Evolutionary conservation across 768 basidiomycete genomes (phyloP), one percentile per base, ranked within the genome.

Genomic region (Rhizopogon vinicolor): DNA sequence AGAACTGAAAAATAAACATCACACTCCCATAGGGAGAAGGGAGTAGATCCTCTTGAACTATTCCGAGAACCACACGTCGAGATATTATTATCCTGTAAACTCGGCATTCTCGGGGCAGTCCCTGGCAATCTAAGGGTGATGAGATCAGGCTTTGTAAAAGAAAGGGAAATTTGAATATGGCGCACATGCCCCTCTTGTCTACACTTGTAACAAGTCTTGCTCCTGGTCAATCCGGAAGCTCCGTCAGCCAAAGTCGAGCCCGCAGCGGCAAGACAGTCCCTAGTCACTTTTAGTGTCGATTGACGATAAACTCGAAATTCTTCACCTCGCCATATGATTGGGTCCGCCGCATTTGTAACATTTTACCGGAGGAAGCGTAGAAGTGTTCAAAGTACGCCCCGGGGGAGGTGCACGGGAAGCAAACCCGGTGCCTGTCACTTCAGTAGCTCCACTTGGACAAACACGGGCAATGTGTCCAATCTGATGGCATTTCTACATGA

Each of bases 341-440:
- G 88, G 84, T 29, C 90, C 90, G 44, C 91, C 91, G 65, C 93
- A 96, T 49, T 89, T 84, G 70, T 89, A 94, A 65, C 93, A 96
- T 71, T 89, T 91, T 50, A 94, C 85, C 16, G 89, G 86, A 50
- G 89, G 89, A 48, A 91, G 74, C 46, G 87, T 82, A 19, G 89
- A 85, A 14, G 82, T 86, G 65, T 91, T 89, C 59, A 91, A 73
- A 28, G 75, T 78, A 59, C 89, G 86, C 44, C 91, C 89, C 22
- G 87, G 84, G 52, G 89, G 87, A 39, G 89, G 82, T 51, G 80
- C 77, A 50, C 90, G 88, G 45, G 85, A 78, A 43, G 80, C 82
- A 65, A 87, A 89, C 22, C 70, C 75, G 54, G 68, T 64, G 6
- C 73, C 75, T 37, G 64, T 64, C 9, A 73, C 72, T 14, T 74